Percentiles rank a stretch among this genome's conserved stretches.
Conservation (phyloP, 176 grass and related monocot species). For the Melocanna baccifera region DNA sequence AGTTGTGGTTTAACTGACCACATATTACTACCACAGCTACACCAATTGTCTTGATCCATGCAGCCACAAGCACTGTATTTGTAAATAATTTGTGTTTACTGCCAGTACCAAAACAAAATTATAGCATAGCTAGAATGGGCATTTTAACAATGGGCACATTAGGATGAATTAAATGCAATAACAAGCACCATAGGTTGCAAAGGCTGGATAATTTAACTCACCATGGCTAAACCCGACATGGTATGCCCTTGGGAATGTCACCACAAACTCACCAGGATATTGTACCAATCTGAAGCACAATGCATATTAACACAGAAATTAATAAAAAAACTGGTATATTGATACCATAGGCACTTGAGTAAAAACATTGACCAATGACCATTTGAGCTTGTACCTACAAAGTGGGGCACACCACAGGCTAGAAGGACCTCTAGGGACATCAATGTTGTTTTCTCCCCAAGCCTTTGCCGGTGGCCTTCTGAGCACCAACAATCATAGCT, state of each 20-base stretch:
- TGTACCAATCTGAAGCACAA: slow-evolving; percentile 75
- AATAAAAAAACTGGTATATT: not conserved
- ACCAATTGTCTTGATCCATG: not conserved
- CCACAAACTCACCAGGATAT: slow-evolving; percentile 91
- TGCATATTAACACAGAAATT: slow-evolving; percentile 6
- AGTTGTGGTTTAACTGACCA: not conserved
- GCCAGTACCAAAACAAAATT: not conserved
- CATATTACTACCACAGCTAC: no score
- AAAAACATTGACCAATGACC: not conserved
- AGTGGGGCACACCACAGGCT: slow-evolving; percentile 63
- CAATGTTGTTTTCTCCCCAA: slow-evolving; percentile 93
- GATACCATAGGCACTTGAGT: not conserved
- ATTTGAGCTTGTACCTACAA: slow-evolving; percentile 65
- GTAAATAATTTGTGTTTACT: not conserved
- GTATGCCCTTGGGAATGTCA: slow-evolving; percentile 93
- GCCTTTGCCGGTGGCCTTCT: slow-evolving; percentile 68
- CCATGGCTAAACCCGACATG: slow-evolving; percentile 96
- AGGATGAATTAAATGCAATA: not conserved
- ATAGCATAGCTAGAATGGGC: not conserved
- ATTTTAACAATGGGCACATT: not conserved
- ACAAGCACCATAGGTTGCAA: not conserved
- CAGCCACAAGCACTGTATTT: not conserved
- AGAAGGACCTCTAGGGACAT: slow-evolving; percentile 80
- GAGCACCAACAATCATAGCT: slow-evolving; percentile 26
- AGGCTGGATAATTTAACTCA: slow-evolving; percentile 35